These are phyloP conservation scores for Pseudovirgaria hyperparasitica DNA, from an alignment of 2,329 filamentous ascomycete species.

Conservation along the genomic window DNA sequence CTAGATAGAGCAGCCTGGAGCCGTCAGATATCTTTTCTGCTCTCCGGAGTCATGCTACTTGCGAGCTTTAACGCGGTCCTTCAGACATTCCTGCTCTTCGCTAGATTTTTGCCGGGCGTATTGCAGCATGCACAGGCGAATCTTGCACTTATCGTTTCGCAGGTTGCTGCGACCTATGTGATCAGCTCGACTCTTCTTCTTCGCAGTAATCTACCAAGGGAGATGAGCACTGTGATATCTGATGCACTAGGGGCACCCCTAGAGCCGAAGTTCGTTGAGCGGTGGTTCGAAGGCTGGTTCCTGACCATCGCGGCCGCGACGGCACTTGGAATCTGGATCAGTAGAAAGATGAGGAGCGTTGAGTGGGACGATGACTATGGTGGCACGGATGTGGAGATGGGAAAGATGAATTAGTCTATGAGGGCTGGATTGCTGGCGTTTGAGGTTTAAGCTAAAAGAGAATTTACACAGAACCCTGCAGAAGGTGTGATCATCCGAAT, in stretches of 20 bases:
- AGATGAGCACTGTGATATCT: constrained; percentile 64
- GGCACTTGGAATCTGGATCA: constrained; percentile 59
- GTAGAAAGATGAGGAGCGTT: constrained; percentile 43
- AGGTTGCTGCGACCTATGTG: constrained; percentile 75
- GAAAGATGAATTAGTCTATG: constrained; percentile 57
- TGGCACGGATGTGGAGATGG: constrained; percentile 53
- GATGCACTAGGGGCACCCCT: constrained; percentile 68
- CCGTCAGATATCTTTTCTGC: constrained; percentile 70
- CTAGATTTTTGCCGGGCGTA: constrained; percentile 59
- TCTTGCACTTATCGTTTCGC: constrained; percentile 64
- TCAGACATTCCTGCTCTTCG: constrained; percentile 75
- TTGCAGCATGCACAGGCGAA: constrained; percentile 64
- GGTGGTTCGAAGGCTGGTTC: constrained; percentile 86
- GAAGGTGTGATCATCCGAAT: too few species aligned
- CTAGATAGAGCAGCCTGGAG: constrained; percentile 76
- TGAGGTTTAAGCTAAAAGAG: too few species aligned
- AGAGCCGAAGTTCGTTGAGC: constrained; percentile 58
- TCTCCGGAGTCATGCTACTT: constrained; percentile 71
- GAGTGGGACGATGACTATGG: constrained; percentile 25
- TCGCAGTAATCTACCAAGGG: constrained; percentile 62
- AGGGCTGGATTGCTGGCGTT: constrained; percentile 7
- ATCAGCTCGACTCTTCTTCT: constrained; percentile 68
- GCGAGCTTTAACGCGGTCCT: constrained; percentile 70
- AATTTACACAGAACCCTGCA: too few species aligned
- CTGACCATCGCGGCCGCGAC: constrained; percentile 55